Percentiles rank a stretch among this genome's conserved stretches.
Conservation (phyloP, 2,329 filamentous ascomycete genomes). For the Cladosporium austrohemisphaericum region DNA sequence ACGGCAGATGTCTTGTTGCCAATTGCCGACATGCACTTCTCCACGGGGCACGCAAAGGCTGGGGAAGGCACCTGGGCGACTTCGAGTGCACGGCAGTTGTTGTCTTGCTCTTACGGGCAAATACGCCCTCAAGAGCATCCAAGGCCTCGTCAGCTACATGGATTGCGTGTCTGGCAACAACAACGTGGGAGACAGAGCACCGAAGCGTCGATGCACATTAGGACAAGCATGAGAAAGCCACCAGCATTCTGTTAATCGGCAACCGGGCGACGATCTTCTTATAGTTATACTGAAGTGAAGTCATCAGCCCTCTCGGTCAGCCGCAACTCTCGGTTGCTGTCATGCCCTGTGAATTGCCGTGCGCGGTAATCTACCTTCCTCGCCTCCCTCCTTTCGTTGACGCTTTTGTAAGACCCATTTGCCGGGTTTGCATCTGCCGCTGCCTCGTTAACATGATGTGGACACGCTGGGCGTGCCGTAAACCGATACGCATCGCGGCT, state of each 20-base stretch:
- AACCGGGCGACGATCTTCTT: too few relatives aligned
- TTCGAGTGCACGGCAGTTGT: constrained; percentile 6
- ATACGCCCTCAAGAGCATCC: too few relatives aligned
- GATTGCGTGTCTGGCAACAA: too few relatives aligned
- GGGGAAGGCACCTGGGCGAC: constrained; percentile 2
- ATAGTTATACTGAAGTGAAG: too few relatives aligned
- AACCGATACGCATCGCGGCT: constrained; percentile 9
- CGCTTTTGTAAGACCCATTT: not conserved
- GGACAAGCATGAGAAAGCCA: too few relatives aligned
- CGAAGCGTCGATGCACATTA: too few relatives aligned
- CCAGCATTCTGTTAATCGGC: too few relatives aligned
- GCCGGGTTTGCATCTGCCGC: constrained; percentile 9
- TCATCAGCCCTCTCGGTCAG: not conserved
- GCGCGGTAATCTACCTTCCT: not conserved
- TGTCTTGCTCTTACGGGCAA: too few relatives aligned
- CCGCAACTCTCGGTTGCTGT: not conserved
- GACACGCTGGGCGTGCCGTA: constrained; percentile 7
- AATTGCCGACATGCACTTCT: constrained; percentile 2
- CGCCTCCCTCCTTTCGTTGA: not conserved
- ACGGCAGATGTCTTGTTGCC: not conserved
- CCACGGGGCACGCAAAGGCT: not conserved
- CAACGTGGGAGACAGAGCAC: too few relatives aligned
- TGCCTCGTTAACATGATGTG: not conserved
- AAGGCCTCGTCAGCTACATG: too few relatives aligned
- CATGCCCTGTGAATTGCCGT: not conserved